Base-by-base conservation (phyloP, 208 protist species). In the Leishmania arabica region DNA sequence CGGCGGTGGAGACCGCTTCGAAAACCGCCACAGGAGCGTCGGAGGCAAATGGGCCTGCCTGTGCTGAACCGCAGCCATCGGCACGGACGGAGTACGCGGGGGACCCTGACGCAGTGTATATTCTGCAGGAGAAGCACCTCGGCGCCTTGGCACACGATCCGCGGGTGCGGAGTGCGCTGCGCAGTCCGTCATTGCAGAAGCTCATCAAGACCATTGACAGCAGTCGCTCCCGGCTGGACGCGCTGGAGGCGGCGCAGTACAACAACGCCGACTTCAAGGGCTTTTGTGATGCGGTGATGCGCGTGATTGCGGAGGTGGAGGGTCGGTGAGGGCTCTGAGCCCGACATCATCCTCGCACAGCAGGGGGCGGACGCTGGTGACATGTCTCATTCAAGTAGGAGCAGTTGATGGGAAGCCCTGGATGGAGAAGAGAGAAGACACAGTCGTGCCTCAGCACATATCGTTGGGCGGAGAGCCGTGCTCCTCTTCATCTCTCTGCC, bases 251-350 rank as follows among this genome's bases (percentile, higher is more conserved):
- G 24, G 95, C 93, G 60, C 72, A 95, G 86, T 85, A 86, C 73
- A 97, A 97, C 78, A 90, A 89, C 68, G 82, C 86, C 0, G 91
- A 96, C 56, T 98, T 98, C 70, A 82, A 84, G 31, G 42, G 77
- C 13, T 98, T 97, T 70, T 94, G 90, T 72, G 83, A 93, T 27
- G 74, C 86, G 11, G 87, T 97, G 27, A 84, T 94, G 73, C 70
- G 58, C 31, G 81, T 84, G 27, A 88, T 97, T 49, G 81, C 78
- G 34, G 45, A 45, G 27, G 83, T 86, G 58, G 86, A 94, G 78
- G 81, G 64, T 8, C 74, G 83, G 47, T 79, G 62, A 62, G 42
- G 40, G 51, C 19, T 73, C 24, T 53, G 68, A 8, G 11, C 40
- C 37, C 6, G 27, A 19, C 27, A 27, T 54, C 68, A 34, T 53